These are phyloP conservation scores for Gomphus sp. DNA, from an alignment of 1,284 basidiomycete genomes.

Conservation along the genomic window DNA sequence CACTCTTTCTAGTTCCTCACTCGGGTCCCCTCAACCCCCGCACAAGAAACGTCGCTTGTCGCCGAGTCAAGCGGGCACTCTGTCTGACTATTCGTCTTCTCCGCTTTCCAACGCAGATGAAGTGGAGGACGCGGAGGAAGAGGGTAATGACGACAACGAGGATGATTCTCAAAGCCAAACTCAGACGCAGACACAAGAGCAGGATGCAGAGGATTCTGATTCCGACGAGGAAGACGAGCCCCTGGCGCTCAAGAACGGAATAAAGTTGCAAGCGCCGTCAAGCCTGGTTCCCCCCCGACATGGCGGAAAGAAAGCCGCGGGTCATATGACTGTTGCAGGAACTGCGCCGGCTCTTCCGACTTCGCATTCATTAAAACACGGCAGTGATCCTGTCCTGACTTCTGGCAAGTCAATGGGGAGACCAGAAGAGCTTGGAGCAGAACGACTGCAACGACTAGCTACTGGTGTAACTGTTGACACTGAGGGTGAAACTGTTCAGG, in stretches of 20 bases:
- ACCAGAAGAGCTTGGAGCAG: conserved; percentile 71
- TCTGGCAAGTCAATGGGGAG: conserved; percentile 44
- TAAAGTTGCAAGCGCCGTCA: neutral
- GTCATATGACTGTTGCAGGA: conserved; percentile 47
- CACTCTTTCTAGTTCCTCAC: neutral
- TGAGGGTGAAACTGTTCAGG: conserved; percentile 23
- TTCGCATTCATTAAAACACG: neutral
- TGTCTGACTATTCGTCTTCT: conserved; percentile 8
- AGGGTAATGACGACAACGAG: neutral
- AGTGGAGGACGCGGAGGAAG: conserved; percentile 3
- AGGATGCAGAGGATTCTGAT: conserved; percentile 18
- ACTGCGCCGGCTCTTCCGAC: conserved; percentile 30
- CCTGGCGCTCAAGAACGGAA: conserved; percentile 19
- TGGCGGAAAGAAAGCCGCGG: conserved; percentile 41
- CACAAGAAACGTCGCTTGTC: conserved; percentile 7
- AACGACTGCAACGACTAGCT: conserved; percentile 60
- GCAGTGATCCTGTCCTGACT: neutral
- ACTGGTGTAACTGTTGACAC: conserved; percentile 77
- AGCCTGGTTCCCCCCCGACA: conserved; percentile 15
- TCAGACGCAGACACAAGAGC: conserved; percentile 1
- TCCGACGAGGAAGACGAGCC: conserved; percentile 39
- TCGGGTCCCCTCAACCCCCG: neutral
- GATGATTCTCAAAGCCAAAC: neutral
- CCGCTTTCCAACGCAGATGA: conserved; percentile 10
- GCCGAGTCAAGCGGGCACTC: neutral